These are phyloP conservation scores for Chaetomium olivaceum DNA, from an alignment of 2,329 filamentous ascomycete species.

Conservation along the genomic window DNA sequence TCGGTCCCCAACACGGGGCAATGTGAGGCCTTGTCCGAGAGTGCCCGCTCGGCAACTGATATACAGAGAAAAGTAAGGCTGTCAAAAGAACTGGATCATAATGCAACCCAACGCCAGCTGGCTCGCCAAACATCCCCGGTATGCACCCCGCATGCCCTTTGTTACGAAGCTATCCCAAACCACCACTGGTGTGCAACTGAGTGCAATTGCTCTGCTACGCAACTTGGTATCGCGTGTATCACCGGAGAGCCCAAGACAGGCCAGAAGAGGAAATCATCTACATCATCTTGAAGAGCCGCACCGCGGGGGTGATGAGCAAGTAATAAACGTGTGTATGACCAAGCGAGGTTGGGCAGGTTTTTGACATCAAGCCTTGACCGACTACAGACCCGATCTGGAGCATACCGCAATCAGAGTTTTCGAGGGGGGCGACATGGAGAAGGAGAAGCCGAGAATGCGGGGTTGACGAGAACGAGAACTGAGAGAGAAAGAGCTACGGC, in stretches of 20 bases:
- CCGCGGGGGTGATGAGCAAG: background rate
- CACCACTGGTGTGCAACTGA: background rate
- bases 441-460: background rate
- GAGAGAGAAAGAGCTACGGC: background rate
- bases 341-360: background rate
- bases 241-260: background rate
- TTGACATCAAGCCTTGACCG: background rate
- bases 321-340: background rate
- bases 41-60: background rate
- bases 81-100: background rate
- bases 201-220: background rate
- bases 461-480: background rate
- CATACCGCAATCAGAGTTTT: background rate
- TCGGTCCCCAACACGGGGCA: background rate
- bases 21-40: background rate
- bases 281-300: background rate
- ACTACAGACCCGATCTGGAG: background rate
- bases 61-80: background rate
- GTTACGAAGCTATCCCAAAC: background rate
- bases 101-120: no score
- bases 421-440: background rate
- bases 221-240: background rate
- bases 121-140: no score
- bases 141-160: background rate
- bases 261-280: background rate